Base-by-base conservation (phyloP, 2,329 filamentous ascomycete genomes). In the Penicillium brevicompactum region DNA sequence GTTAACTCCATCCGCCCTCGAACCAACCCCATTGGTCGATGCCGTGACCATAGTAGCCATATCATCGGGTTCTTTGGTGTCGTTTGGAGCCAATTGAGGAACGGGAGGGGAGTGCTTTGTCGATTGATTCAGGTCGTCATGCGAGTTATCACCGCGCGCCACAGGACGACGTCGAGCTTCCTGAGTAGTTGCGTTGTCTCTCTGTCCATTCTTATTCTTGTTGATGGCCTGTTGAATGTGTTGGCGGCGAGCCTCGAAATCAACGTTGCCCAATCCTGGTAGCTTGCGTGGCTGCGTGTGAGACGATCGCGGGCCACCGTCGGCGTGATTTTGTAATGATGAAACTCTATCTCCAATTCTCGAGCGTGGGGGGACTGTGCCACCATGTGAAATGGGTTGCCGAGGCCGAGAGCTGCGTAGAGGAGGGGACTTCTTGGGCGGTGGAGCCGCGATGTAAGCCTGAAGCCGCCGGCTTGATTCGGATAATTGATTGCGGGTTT, bases 171-270 rank as follows among this genome's bases (percentile, higher is more conserved):
- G 70, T 66, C 72, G 69, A 58, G 79, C 82, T 58, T 85, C 82
- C 21, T 80, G 81, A 27, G 82, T 83, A 32, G 82, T 82, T 49
- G 69, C 80, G 76, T 67, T 80, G 55, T 83, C 86, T 67, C 90
- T 87, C 60, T 72, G 48, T 2, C 43, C 51, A 53, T 53, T 66
- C 52, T 75, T 68, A 64, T 79, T 88, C 67, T 91, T 88, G 64
- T 86, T 92, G 72, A 95, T 93, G 13, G 91, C 91, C 53, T 91
- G 85, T 64, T 92, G 88, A 65, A 96, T 95, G 57, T 87, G 86
- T 68, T 91, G 88, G 64, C 92, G 83, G 48, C 91, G 84, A 62
- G 90, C 89, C 56, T 89, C 91, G 70, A 95, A 94, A 73, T 96
- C 90, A 49, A 95, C 90, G 56, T 88, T 88, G 1, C 88, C 88